These are phyloP conservation scores for Stemphylium lycopersici DNA, from an alignment of 2,329 filamentous ascomycete genomes.

Conservation along the genomic window DNA sequence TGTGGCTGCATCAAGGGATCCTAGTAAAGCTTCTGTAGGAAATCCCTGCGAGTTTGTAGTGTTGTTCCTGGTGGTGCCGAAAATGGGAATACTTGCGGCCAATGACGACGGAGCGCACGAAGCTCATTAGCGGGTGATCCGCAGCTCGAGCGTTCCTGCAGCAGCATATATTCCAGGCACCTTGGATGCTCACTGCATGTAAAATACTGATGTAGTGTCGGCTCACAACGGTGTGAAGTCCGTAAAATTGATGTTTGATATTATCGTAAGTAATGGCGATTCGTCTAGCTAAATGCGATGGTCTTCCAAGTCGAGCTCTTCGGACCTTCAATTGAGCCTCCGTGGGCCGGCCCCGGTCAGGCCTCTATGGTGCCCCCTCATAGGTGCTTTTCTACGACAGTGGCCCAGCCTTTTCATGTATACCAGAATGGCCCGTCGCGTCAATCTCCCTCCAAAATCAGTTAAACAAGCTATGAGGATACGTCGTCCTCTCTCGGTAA, in stretches of 20 bases:
- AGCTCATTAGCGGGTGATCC: background rate
- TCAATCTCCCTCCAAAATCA: background rate
- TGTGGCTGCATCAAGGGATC: background rate
- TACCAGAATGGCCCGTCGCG: conserved; percentile 9
- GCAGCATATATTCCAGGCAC: too few species aligned
- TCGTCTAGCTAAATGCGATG: conserved; percentile 4
- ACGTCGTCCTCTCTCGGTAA: conserved; percentile 2
- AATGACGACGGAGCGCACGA: background rate
- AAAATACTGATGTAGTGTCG: background rate
- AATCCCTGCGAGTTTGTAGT: background rate
- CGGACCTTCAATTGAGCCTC: background rate
- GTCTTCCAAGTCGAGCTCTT: background rate
- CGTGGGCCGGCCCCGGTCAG: conserved; percentile 2
- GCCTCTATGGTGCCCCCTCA: conserved; percentile 1
- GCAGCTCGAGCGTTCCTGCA: too few species aligned
- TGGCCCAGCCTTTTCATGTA: conserved; percentile 10
- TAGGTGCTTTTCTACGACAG: conserved; percentile 1
- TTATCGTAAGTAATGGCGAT: conserved; percentile 8
- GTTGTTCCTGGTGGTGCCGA: background rate
- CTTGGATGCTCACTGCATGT: too few species aligned
- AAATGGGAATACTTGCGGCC: background rate
- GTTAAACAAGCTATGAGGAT: conserved; percentile 18
- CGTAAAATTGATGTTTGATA: background rate
- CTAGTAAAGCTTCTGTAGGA: background rate
- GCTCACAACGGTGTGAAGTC: background rate